phyloP scores from a whole-genome alignment of 768 basidiomycete species.

The Naganishia kalamii region DNA sequence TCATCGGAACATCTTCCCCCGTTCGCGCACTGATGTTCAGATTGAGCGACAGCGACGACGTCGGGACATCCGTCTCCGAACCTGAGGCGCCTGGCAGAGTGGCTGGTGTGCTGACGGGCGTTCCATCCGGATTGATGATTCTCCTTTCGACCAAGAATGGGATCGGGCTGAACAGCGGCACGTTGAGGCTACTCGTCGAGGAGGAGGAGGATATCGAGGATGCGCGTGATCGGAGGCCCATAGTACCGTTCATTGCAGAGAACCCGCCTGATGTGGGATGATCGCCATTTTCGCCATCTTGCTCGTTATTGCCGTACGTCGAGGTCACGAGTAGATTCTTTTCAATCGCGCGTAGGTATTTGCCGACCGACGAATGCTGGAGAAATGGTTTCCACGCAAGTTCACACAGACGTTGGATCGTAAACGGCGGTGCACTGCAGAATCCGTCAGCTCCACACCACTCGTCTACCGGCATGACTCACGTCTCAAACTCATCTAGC shows the following conservation, averaged over 20 bases:
- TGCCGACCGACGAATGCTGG: slow-evolving; percentile 39
- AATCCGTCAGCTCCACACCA: neutral
- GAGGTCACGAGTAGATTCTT: slow-evolving; percentile 44
- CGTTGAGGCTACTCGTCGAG: neutral
- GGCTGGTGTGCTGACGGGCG: neutral
- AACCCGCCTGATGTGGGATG: neutral
- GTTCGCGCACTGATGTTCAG: slow-evolving; percentile 1
- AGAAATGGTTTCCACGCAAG: slow-evolving; percentile 33
- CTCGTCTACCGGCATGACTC: slow-evolving; percentile 16
- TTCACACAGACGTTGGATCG: slow-evolving; percentile 46
- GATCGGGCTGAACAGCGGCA: slow-evolving; percentile 47
- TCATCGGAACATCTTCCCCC: neutral
- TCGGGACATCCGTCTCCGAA: neutral
- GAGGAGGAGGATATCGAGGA: neutral
- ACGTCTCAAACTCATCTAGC: slow-evolving; percentile 40
- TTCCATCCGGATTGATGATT: slow-evolving; percentile 3
- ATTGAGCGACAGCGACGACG: neutral
- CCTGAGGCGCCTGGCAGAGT: neutral
- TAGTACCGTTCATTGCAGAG: neutral
- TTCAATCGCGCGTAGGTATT: slow-evolving; percentile 46
- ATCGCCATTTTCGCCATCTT: neutral
- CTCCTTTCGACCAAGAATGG: slow-evolving; percentile 34
- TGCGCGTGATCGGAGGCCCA: slow-evolving; percentile 2
- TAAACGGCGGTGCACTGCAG: slow-evolving; percentile 42
- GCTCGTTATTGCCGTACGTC: slow-evolving; percentile 26